Conservation (phyloP, 2,329 filamentous ascomycete species). For the Aspergillus pseudotamarii region DNA sequence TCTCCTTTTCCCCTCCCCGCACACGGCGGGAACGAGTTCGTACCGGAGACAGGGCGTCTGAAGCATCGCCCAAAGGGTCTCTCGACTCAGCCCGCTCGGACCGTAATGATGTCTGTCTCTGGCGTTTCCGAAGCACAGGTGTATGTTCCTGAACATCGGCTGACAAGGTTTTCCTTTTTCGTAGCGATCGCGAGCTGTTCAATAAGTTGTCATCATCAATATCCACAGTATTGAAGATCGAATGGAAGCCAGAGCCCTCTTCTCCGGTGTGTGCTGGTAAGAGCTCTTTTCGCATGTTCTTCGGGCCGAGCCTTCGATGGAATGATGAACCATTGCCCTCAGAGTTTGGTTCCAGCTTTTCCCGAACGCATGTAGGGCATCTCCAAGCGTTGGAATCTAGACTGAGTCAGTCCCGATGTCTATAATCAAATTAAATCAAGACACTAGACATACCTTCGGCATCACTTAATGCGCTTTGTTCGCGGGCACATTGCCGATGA, state of each 20-base stretch:
- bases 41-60: slow-evolving; percentile 27
- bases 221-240: slow-evolving; percentile 73
- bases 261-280: slow-evolving; percentile 68
- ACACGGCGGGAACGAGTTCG: slow-evolving; percentile 62
- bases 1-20: slow-evolving; percentile 46
- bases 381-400: slow-evolving; percentile 63
- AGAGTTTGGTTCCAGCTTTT: slow-evolving; percentile 39
- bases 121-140: slow-evolving; percentile 53
- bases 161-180: slow-evolving; percentile 83
- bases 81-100: slow-evolving; percentile 25
- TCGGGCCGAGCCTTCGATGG: slow-evolving; percentile 60
- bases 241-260: slow-evolving; percentile 71
- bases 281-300: slow-evolving; percentile 71
- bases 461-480: slow-evolving; percentile 64
- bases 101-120: slow-evolving; percentile 35
- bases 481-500: slow-evolving; percentile 85
- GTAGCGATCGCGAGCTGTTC: slow-evolving; percentile 75
- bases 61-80: slow-evolving; percentile 24
- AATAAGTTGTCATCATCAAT: slow-evolving; percentile 68
- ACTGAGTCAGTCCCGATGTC: slow-evolving; percentile 37
- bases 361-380: slow-evolving; percentile 59
- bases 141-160: slow-evolving; percentile 56
- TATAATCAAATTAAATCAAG: background rate
- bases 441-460: slow-evolving; percentile 59
- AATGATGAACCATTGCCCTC: slow-evolving; percentile 23